phyloP scores from a whole-genome alignment of 1,284 basidiomycete genomes.

The Pterula multifida region DNA sequence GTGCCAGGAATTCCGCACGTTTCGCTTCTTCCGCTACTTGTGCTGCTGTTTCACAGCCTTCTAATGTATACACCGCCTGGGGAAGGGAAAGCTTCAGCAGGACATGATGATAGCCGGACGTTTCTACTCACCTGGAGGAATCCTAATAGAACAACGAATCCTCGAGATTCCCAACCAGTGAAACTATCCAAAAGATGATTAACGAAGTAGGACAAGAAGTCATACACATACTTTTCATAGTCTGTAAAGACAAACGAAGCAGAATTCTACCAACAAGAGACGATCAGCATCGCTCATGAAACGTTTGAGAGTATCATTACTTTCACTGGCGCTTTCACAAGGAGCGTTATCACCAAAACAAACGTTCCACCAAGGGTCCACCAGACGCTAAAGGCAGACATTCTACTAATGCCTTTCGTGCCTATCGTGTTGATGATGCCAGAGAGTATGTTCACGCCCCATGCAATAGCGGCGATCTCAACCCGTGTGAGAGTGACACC shows the following conservation, averaged over 20 bases:
- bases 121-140: conserved; percentile 33
- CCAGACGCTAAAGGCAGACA: conserved; percentile 48
- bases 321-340: conserved; percentile 44
- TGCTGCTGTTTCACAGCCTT: conserved; percentile 52
- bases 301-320: conserved; percentile 16
- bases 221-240: conserved; percentile 33
- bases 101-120: not conserved
- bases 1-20: conserved; percentile 43
- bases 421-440: conserved; percentile 43
- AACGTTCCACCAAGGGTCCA: conserved; percentile 53
- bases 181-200: conserved; percentile 23
- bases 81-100: conserved; percentile 2
- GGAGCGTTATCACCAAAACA: conserved; percentile 39
- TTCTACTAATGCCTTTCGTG: conserved; percentile 42
- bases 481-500: conserved; percentile 32
- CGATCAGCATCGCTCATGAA: not conserved
- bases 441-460: conserved; percentile 44
- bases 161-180: conserved; percentile 41
- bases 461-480: conserved; percentile 42
- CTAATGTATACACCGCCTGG: conserved; percentile 48
- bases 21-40: conserved; percentile 51
- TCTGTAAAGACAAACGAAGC: conserved; percentile 46
- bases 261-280: conserved; percentile 26
- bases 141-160: conserved; percentile 47
- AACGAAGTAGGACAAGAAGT: not conserved